Percentiles rank a stretch among this genome's conserved stretches.
Conservation (phyloP, 108 stramenopile species). For the Pseudonitzschia multiseries region DNA sequence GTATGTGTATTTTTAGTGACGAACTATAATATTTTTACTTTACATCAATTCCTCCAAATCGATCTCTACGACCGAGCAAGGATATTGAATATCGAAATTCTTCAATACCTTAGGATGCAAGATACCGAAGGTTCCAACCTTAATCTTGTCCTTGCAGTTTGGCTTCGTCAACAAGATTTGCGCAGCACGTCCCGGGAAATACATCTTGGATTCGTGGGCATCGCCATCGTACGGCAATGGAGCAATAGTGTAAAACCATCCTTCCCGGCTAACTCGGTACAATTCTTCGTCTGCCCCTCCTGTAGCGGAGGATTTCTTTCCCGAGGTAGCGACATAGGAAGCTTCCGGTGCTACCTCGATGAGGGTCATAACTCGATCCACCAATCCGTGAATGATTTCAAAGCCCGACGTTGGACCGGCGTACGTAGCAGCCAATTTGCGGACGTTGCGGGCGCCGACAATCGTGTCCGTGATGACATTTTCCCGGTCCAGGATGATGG, state of each 20-base stretch:
- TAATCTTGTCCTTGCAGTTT: conserved; percentile 36
- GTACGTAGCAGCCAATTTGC: conserved; percentile 89
- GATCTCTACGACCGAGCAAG: conserved; percentile 88
- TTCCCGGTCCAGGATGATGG: conserved; percentile 87
- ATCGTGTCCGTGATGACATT: conserved; percentile 84
- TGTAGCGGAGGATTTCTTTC: conserved; percentile 41
- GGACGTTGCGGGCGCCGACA: conserved; percentile 91
- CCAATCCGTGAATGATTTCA: conserved; percentile 97
- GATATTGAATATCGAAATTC: conserved; percentile 92
- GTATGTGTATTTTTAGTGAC: not conserved
- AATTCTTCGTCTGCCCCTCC: conserved; percentile 57
- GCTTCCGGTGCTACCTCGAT: conserved; percentile 88
- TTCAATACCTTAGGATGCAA: conserved; percentile 94
- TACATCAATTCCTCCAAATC: conserved; percentile 92
- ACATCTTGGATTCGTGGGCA: conserved; percentile 59
- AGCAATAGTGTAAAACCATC: conserved; percentile 82
- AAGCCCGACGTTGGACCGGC: conserved; percentile 96
- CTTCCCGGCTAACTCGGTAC: conserved; percentile 76
- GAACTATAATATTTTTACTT: not conserved
- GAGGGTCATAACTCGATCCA: conserved; percentile 94
- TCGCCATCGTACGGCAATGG: conserved; percentile 42
- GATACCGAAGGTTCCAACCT: conserved; percentile 94
- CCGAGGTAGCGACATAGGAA: conserved; percentile 64
- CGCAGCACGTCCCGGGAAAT: conserved; percentile 97
- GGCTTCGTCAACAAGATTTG: conserved; percentile 82